Evolutionary conservation across 331 rosid genomes (phyloP), one percentile per base, ranked within the genome.

Genomic region (Quercus phellos): DNA sequence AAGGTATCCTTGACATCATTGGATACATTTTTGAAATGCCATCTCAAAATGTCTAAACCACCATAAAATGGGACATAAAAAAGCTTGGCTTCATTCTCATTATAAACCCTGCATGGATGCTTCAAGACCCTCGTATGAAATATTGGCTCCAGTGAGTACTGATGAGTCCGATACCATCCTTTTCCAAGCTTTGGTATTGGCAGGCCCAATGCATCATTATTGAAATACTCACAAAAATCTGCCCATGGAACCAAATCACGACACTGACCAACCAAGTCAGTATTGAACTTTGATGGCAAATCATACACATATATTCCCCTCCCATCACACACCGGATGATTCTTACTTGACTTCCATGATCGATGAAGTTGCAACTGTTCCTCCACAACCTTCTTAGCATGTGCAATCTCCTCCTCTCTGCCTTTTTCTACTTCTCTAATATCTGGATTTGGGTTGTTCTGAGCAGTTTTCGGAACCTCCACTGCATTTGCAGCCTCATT

Each of bases 11-110:
- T 93, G 56, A 91, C 89, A 73, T 85, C 88, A 73, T 70, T 81
- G 11, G 96, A 80, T 16, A 90, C 92, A 32, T 91, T 91, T 80
- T 88, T 90, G 90, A 93, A 93, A 73, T 93, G 94, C 97, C 97
- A 93, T 73, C 98, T 63, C 42, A 93, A 61, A 70, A 91, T 72
- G 72, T 93, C 97, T 61, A 93, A 73, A 51, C 97, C 98, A 5
- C 97, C 97, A 70, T 93, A 93, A 76, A 86, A 86, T 51, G 97
- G 98, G 3, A 93, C 94, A 81, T 85, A 93, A 74, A 88, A 93
- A n/a, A 93, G 90, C 73, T 85, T 88, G 24, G 97, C 98, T 67
- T 85, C 85, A 4, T 76, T 81, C 67, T 85, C 85, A 46, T 79
- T 80, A 24, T 85, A 55, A 50, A 89, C 91, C 80, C 96, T 85